Evolutionary conservation across 164 flowering plant species (phyloP).

Genomic region (Magnolia sinica): DNA sequence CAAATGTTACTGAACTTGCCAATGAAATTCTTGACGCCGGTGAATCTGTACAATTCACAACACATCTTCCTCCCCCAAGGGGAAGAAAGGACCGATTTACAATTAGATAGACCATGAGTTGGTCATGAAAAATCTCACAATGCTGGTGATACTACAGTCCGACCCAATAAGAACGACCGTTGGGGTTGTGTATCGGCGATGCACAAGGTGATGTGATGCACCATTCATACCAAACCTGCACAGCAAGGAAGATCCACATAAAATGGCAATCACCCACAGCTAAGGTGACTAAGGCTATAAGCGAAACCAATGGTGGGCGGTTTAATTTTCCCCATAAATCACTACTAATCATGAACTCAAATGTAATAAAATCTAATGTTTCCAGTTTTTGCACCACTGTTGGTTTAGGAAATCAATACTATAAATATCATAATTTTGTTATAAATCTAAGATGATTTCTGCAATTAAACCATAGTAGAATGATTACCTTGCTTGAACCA

Average conservation of each 20-base stretch:
- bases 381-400: too few relatives aligned
- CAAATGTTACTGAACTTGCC: too few relatives aligned
- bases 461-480: not conserved
- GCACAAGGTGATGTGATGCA: conserved; percentile 56
- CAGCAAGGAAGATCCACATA: not conserved
- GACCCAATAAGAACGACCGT: conserved; percentile 99
- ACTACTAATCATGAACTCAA: not conserved
- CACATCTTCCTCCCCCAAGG: too few relatives aligned
- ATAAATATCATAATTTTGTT: too few relatives aligned
- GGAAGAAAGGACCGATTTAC: too few relatives aligned
- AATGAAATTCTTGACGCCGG: too few relatives aligned
- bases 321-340: not conserved
- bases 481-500: conserved; percentile 72
- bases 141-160: conserved; percentile 46
- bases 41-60: too few relatives aligned
- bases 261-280: not conserved
- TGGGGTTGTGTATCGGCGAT: conserved; percentile 75
- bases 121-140: too few relatives aligned
- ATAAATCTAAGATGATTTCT: too few relatives aligned
- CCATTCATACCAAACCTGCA: conserved; percentile 99
- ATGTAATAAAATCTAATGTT: too few relatives aligned
- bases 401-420: too few relatives aligned
- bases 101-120: too few relatives aligned
- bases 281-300: not conserved
- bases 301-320: not conserved